A percentile compares a stretch with the other conserved stretches of the same genome.
Evolutionary conservation across 306 rosid genomes (phyloP).

Genomic region (Bauhinia variegata): DNA sequence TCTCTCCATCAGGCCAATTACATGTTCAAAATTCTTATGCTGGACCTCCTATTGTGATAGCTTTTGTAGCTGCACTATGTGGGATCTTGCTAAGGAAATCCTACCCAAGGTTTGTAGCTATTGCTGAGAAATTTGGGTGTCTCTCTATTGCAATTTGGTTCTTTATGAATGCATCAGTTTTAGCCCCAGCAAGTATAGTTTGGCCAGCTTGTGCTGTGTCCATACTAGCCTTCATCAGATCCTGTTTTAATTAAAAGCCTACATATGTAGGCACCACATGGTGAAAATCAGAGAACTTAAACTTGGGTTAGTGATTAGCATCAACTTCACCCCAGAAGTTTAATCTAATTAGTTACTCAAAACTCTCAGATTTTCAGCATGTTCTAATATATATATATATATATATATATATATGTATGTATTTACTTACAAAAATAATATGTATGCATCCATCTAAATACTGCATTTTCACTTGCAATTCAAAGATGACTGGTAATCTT

Average conservation of each 20-base stretch:
- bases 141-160: not conserved
- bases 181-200: not conserved
- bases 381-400: too few species aligned
- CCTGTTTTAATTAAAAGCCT: not conserved
- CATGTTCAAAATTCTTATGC: not conserved
- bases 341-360: too few species aligned
- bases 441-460: too few species aligned
- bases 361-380: too few species aligned
- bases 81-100: slow-evolving; percentile 1
- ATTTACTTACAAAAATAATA: too few species aligned
- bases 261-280: too few species aligned
- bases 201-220: slow-evolving; percentile 14
- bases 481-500: too few species aligned
- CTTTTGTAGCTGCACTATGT: slow-evolving; percentile 27
- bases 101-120: not conserved
- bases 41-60: slow-evolving; percentile 3
- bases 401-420: too few species aligned
- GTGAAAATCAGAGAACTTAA: too few species aligned
- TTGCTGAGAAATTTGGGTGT: slow-evolving; percentile 3
- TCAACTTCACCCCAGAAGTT: too few species aligned
- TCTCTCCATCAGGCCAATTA: not conserved
- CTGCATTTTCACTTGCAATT: too few species aligned
- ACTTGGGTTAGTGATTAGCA: too few species aligned
- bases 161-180: not conserved
- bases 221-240: not conserved